Evolutionary conservation across 1,139 yeast species (phyloP).

Genomic region (Saccharomyces hybrid): DNA sequence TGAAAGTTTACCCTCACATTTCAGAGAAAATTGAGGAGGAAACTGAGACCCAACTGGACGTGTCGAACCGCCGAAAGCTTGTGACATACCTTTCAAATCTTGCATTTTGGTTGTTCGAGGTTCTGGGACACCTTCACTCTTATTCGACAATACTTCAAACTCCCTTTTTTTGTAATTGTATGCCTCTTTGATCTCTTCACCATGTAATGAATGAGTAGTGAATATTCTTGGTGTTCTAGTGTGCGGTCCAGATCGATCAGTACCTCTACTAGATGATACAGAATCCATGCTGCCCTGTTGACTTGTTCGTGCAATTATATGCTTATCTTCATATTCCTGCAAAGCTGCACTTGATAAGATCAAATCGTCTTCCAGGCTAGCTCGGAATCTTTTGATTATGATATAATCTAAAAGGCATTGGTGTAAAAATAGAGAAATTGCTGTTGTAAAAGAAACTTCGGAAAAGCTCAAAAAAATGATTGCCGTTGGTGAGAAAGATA

Average conservation of each 20-base stretch:
- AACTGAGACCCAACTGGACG: background rate
- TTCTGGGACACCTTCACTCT: constrained; percentile 2
- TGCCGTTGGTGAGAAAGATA: constrained; percentile 54
- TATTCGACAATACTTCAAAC: constrained; percentile 15
- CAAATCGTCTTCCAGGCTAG: constrained; percentile 50
- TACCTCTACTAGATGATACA: constrained; percentile 35
- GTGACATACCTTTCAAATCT: background rate
- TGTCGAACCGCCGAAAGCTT: background rate
- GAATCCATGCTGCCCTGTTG: constrained; percentile 66
- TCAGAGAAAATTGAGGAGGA: background rate
- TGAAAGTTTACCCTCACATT: background rate
- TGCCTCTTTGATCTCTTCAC: constrained; percentile 20
- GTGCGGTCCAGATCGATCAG: background rate
- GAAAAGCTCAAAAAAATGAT: constrained; percentile 35
- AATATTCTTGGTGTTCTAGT: constrained; percentile 8
- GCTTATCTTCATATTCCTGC: constrained; percentile 57
- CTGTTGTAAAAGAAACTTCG: constrained; percentile 38
- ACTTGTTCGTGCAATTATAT: constrained; percentile 53
- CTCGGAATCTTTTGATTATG: constrained; percentile 40
- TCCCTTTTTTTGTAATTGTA: constrained; percentile 17
- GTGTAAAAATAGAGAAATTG: constrained; percentile 35
- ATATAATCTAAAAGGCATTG: constrained; percentile 38
- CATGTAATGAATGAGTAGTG: constrained; percentile 24
- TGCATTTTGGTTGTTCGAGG: background rate
- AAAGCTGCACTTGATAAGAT: constrained; percentile 54